Evolutionary conservation across 208 protist species (phyloP).

Genomic region (Acanthamoeba lenticulata): DNA sequence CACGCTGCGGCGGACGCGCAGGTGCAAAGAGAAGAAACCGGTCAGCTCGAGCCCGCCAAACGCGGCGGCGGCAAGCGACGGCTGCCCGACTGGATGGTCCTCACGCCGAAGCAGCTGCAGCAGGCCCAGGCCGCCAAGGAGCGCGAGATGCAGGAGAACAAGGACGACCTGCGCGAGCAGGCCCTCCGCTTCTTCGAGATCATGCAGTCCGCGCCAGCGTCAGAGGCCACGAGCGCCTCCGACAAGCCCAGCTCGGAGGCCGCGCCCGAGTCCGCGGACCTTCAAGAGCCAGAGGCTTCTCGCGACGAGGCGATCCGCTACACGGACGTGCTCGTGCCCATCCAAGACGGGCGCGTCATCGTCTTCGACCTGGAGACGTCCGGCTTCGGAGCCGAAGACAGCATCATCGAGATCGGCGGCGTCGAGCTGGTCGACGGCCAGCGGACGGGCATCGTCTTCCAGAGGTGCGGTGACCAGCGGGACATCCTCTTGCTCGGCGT

Average conservation of each 20-base stretch:
- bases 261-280: not conserved
- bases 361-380: conserved; percentile 78
- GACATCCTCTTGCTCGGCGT: not conserved
- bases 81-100: not conserved
- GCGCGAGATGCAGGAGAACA: not conserved
- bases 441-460: conserved; percentile 72
- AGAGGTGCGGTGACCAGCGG: conserved; percentile 65
- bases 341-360: conserved; percentile 61
- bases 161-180: not conserved
- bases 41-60: not conserved
- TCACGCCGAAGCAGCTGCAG: not conserved
- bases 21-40: too few species aligned
- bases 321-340: conserved; percentile 61
- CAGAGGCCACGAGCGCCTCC: not conserved
- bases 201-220: not conserved
- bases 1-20: not conserved
- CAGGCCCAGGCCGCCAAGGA: not conserved
- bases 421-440: conserved; percentile 77
- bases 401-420: conserved; percentile 78
- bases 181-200: not conserved
- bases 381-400: conserved; percentile 67
- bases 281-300: not conserved
- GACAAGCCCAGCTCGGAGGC: not conserved
- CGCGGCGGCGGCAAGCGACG: not conserved
- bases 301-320: not conserved